Conservation (phyloP, 768 basidiomycete genomes). For the Nevesoporus exiguus region DNA sequence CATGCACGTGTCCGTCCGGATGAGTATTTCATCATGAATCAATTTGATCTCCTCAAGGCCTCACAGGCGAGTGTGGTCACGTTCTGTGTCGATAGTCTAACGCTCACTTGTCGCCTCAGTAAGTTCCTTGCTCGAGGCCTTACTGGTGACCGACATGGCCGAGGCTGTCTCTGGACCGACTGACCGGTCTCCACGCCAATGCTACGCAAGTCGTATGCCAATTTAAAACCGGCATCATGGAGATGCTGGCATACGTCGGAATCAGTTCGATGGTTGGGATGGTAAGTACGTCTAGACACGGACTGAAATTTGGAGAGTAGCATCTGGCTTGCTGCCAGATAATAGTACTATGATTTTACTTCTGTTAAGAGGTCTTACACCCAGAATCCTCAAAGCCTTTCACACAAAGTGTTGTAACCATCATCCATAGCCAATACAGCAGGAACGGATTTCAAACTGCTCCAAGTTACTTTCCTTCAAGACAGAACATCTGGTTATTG, state of each 20-base stretch:
- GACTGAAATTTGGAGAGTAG: constrained; percentile 52
- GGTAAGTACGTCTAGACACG: constrained; percentile 54
- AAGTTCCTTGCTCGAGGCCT: constrained; percentile 56
- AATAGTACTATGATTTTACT: too few species aligned
- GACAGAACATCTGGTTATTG: constrained; percentile 48
- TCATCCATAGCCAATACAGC: constrained; percentile 33
- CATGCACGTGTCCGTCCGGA: constrained; percentile 67
- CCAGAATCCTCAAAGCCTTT: constrained; percentile 40
- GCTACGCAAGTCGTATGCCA: constrained; percentile 53
- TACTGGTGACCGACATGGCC: constrained; percentile 47
- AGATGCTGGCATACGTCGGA: constrained; percentile 68
- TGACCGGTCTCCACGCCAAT: constrained; percentile 47
- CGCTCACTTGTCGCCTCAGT: not conserved
- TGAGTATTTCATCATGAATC: constrained; percentile 63
- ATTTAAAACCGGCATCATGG: constrained; percentile 59
- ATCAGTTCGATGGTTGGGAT: constrained; percentile 53
- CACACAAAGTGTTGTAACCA: constrained; percentile 55
- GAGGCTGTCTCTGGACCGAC: constrained; percentile 47
- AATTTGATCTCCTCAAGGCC: constrained; percentile 49
- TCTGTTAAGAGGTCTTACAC: not conserved
- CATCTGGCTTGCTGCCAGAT: constrained; percentile 55
- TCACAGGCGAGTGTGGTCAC: constrained; percentile 40
- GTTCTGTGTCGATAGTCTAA: not conserved
- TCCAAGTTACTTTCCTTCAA: constrained; percentile 39
- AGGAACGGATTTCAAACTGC: constrained; percentile 44